A percentile compares a stretch with the other conserved stretches of the same genome.
Evolutionary conservation across 108 stramenopile genomes (phyloP).

Genomic region (Nitzschia sp.): DNA sequence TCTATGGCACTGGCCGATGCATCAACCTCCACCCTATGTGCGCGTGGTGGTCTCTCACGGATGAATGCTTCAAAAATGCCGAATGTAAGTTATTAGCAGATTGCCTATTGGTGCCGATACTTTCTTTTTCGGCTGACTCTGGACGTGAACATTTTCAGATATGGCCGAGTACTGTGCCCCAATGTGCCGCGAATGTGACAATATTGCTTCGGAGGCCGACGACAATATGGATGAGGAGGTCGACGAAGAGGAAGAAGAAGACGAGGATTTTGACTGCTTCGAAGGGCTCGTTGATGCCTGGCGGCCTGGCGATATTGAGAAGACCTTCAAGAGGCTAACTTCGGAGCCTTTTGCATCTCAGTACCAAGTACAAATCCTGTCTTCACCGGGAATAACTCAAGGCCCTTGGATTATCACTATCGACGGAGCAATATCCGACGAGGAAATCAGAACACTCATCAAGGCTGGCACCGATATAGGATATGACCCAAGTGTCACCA

Average conservation of each 20-base stretch:
- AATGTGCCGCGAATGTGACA: conserved; percentile 59
- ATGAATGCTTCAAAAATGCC: conserved; percentile 70
- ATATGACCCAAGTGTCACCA: conserved; percentile 73
- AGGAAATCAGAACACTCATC: conserved; percentile 70
- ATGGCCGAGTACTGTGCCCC: conserved; percentile 67
- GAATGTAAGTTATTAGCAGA: conserved; percentile 41
- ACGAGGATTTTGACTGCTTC: conserved; percentile 1
- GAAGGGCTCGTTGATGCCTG: conserved; percentile 32
- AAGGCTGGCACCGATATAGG: conserved; percentile 56
- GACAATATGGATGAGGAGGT: conserved; percentile 53
- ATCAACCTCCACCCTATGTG: conserved; percentile 52
- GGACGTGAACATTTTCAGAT: conserved; percentile 14
- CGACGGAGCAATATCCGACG: conserved; percentile 71
- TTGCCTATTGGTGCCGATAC: no score
- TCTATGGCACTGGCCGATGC: conserved; percentile 28
- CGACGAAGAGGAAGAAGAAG: conserved; percentile 13
- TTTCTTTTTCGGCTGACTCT: no score
- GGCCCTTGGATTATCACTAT: conserved; percentile 79
- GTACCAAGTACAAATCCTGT: conserved; percentile 53
- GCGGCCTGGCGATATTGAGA: conserved; percentile 61
- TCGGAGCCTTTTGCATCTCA: conserved; percentile 29
- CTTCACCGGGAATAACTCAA: conserved; percentile 36
- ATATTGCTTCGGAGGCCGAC: conserved; percentile 30
- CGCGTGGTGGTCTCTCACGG: conserved; percentile 62
- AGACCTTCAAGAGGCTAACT: conserved; percentile 57